Conservation (phyloP, 2,329 filamentous ascomycete genomes). For the Fusarium pininemorale region DNA sequence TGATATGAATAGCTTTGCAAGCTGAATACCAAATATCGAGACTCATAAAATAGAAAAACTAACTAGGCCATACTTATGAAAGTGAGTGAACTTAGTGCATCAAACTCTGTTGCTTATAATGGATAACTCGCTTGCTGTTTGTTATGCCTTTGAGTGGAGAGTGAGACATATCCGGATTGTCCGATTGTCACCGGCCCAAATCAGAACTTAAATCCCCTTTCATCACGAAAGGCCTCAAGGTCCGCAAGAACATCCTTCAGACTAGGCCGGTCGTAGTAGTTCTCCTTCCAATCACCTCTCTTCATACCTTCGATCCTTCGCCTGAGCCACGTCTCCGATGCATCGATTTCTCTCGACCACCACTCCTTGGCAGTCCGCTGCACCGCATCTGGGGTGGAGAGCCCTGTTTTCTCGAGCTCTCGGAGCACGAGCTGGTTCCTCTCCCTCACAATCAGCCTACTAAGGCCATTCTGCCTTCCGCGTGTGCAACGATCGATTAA, state of each 20-base stretch:
- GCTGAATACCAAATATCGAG: background rate
- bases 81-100: background rate
- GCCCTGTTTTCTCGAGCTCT: slow-evolving; percentile 43
- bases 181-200: background rate
- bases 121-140: background rate
- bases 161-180: background rate
- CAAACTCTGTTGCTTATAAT: background rate
- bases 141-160: slow-evolving; percentile 1
- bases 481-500: slow-evolving; percentile 63
- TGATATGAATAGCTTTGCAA: slow-evolving; percentile 3
- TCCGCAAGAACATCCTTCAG: slow-evolving; percentile 54
- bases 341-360: slow-evolving; percentile 59
- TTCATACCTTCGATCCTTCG: slow-evolving; percentile 51
- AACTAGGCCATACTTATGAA: background rate
- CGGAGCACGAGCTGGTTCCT: slow-evolving; percentile 58
- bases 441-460: slow-evolving; percentile 55
- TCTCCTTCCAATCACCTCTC: slow-evolving; percentile 58
- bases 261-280: slow-evolving; percentile 59
- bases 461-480: slow-evolving; percentile 57
- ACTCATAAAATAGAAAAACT: background rate
- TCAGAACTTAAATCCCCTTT: slow-evolving; percentile 29
- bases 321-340: slow-evolving; percentile 58
- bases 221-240: slow-evolving; percentile 42
- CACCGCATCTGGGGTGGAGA: slow-evolving; percentile 49
- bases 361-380: slow-evolving; percentile 54